These are phyloP conservation scores for Suillus luteus DNA, from an alignment of 768 basidiomycete species.

Conservation along the genomic window DNA sequence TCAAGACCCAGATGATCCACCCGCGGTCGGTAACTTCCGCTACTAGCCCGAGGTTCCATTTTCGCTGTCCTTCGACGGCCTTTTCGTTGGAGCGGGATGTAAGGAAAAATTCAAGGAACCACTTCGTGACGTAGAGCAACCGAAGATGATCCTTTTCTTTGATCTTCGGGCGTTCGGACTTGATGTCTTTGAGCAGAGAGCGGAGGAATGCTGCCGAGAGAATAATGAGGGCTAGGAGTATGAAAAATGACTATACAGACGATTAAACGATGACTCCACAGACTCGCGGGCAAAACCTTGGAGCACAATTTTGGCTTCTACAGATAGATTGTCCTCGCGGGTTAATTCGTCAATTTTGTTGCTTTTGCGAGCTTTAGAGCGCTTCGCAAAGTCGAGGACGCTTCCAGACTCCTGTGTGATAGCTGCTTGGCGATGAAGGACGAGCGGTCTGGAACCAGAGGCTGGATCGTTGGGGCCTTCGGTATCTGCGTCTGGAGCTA, in stretches of 20 bases:
- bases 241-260: slow-evolving; percentile 48
- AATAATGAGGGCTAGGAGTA: slow-evolving; percentile 21
- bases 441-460: slow-evolving; percentile 52
- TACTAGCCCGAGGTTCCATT: slow-evolving; percentile 72
- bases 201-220: slow-evolving; percentile 74
- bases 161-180: slow-evolving; percentile 87
- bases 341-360: slow-evolving; percentile 67
- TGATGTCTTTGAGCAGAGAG: slow-evolving; percentile 88
- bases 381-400: slow-evolving; percentile 73
- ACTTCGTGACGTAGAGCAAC: slow-evolving; percentile 82
- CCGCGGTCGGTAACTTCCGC: slow-evolving; percentile 84
- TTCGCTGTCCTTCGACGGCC: slow-evolving; percentile 28
- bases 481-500: slow-evolving; percentile 20
- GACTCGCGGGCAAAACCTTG: slow-evolving; percentile 74
- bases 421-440: slow-evolving; percentile 86
- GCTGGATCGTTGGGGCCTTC: slow-evolving; percentile 14
- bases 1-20: slow-evolving; percentile 90
- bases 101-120: slow-evolving; percentile 93
- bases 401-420: slow-evolving; percentile 66
- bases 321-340: slow-evolving; percentile 64
- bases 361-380: slow-evolving; percentile 57
- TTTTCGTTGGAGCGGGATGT: slow-evolving; percentile 42
- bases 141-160: slow-evolving; percentile 95
- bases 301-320: slow-evolving; percentile 64
- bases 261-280: slow-evolving; percentile 83